These are phyloP conservation scores for Protomyces inundatus DNA, from an alignment of 1,139 yeast genomes.

Conservation along the genomic window DNA sequence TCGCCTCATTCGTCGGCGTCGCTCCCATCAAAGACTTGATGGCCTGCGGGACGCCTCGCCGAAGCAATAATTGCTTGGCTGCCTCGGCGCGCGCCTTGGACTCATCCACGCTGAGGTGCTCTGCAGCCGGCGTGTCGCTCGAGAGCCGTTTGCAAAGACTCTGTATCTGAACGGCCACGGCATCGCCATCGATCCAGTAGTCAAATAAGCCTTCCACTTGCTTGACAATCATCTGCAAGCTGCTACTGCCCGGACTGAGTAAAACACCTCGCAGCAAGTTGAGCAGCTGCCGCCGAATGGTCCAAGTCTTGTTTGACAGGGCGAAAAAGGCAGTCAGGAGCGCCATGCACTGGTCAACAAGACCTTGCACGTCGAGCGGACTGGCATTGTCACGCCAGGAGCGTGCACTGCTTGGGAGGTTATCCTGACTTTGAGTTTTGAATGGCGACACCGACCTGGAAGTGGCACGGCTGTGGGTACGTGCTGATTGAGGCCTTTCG, in stretches of 20 bases:
- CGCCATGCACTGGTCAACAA: slow-evolving; percentile 19
- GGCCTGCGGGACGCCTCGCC: slow-evolving; percentile 15
- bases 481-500: not conserved
- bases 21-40: slow-evolving; percentile 20
- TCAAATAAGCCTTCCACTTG: slow-evolving; percentile 5
- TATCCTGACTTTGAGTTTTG: not conserved
- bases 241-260: slow-evolving; percentile 13
- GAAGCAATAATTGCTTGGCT: slow-evolving; percentile 1
- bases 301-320: slow-evolving; percentile 11
- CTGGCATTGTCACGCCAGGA: not conserved
- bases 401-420: not conserved
- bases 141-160: not conserved
- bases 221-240: not conserved
- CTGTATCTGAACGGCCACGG: not conserved
- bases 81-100: slow-evolving; percentile 7
- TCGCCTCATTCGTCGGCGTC: slow-evolving; percentile 16
- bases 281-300: slow-evolving; percentile 16
- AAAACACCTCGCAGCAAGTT: slow-evolving; percentile 8
- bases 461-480: not conserved
- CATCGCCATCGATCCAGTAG: slow-evolving; percentile 11
- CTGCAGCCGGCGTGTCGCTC: slow-evolving; percentile 1
- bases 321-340: slow-evolving; percentile 11
- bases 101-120: not conserved
- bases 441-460: not conserved
- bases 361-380: slow-evolving; percentile 3